Conservation (phyloP, 495 filamentous ascomycete genomes). For the Talaromyces ruber region DNA sequence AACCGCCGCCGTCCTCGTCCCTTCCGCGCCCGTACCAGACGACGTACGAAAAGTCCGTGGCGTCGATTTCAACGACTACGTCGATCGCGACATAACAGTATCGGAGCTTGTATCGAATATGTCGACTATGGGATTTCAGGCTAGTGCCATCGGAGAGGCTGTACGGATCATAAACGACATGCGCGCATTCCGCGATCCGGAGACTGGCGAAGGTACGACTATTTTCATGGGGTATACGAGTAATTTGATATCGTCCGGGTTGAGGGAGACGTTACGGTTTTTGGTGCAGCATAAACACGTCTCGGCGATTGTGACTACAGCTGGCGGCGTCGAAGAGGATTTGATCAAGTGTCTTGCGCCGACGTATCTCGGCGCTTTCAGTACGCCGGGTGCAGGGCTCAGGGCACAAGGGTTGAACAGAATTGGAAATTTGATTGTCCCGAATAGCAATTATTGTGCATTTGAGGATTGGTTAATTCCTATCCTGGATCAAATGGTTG, state of each 20-base stretch:
- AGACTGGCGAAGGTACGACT: constrained; percentile 65
- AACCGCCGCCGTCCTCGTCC: constrained; percentile 78
- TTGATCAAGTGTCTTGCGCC: constrained; percentile 94
- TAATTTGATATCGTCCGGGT: constrained; percentile 91
- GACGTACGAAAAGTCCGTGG: constrained; percentile 68
- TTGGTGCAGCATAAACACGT: constrained; percentile 87
- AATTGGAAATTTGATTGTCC: constrained; percentile 94
- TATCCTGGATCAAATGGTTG: constrained; percentile 82
- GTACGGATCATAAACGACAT: constrained; percentile 88
- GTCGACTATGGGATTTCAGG: constrained; percentile 87
- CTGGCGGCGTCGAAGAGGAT: constrained; percentile 96
- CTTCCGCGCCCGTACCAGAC: constrained; percentile 73
- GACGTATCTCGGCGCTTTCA: constrained; percentile 86
- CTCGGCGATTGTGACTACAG: constrained; percentile 86
- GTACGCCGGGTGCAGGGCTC: constrained; percentile 61
- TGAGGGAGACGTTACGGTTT: constrained; percentile 84
- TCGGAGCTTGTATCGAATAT: constrained; percentile 77
- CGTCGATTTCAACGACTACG: constrained; percentile 79
- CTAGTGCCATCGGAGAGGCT: constrained; percentile 74
- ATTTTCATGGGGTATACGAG: constrained; percentile 97
- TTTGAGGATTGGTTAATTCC: constrained; percentile 98
- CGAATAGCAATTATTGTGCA: constrained; percentile 91
- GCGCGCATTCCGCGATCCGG: constrained; percentile 69
- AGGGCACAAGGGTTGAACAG: constrained; percentile 82
- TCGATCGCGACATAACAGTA: constrained; percentile 67